phyloP scores from a whole-genome alignment of 768 basidiomycete species.

The Austroboletus eburneus region DNA sequence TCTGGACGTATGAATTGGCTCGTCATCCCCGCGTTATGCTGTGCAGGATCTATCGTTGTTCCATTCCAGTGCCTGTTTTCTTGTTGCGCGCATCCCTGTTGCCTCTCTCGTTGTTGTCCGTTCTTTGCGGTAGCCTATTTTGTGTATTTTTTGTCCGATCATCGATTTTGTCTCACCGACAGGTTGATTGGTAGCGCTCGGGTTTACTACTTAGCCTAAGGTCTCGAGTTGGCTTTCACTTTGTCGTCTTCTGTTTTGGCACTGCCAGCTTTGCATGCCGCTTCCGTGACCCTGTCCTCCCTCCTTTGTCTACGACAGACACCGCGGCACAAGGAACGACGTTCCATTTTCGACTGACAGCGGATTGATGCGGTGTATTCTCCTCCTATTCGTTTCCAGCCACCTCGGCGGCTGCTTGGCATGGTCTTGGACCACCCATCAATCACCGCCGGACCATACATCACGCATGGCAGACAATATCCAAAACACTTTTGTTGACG shows the following conservation, averaged over 20 bases:
- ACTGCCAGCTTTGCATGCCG: background rate
- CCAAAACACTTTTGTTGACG: constrained; percentile 20
- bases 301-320: background rate
- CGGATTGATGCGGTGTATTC: constrained; percentile 6
- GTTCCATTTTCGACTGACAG: background rate
- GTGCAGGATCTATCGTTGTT: background rate
- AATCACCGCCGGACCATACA: constrained; percentile 17
- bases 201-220: constrained; percentile 3
- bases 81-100: background rate
- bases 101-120: background rate
- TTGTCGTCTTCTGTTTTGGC: background rate
- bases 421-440: constrained; percentile 28
- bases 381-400: constrained; percentile 12
- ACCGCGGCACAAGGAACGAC: background rate
- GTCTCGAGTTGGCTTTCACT: no score
- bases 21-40: background rate
- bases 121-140: background rate
- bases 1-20: background rate
- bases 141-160: background rate
- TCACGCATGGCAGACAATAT: constrained; percentile 1
- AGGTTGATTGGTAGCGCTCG: background rate
- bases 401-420: constrained; percentile 14
- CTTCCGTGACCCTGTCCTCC: background rate
- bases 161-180: background rate
- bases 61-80: background rate